Conservation (phyloP, 2,329 filamentous ascomycete species). For the Hymenotorrendiella dingleyae region DNA sequence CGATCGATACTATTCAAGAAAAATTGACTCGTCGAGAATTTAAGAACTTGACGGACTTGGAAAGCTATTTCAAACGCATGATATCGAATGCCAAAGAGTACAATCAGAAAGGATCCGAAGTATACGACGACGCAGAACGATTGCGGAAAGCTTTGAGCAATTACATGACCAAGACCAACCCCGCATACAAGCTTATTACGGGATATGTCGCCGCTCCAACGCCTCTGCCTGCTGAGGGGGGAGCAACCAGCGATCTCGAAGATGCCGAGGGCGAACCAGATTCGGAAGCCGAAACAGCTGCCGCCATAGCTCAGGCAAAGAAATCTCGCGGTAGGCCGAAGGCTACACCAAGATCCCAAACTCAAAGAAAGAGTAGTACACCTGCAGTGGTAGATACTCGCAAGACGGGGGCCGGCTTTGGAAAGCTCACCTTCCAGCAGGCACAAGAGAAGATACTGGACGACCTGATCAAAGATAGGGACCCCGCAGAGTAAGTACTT, state of each 20-base stretch:
- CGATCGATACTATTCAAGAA: constrained; percentile 68
- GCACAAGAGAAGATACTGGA: constrained; percentile 81
- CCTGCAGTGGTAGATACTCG: constrained; percentile 44
- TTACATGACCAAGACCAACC: constrained; percentile 81
- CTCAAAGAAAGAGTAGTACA: constrained; percentile 33
- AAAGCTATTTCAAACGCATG: constrained; percentile 83
- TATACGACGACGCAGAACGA: constrained; percentile 80
- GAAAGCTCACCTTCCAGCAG: constrained; percentile 71
- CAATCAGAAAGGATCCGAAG: constrained; percentile 65
- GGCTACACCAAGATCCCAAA: constrained; percentile 22
- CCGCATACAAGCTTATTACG: constrained; percentile 63
- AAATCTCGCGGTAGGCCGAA: constrained; percentile 22
- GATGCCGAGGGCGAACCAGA: constrained; percentile 31
- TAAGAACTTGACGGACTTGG: constrained; percentile 63
- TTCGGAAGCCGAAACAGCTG: constrained; percentile 28
- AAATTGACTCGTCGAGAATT: constrained; percentile 69
- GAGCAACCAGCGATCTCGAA: constrained; percentile 23
- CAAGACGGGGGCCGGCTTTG: constrained; percentile 55
- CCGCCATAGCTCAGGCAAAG: constrained; percentile 11
- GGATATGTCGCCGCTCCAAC: constrained; percentile 68
- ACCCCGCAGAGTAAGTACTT: constrained; percentile 55
- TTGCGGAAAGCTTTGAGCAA: constrained; percentile 82
- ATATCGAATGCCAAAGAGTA: constrained; percentile 82
- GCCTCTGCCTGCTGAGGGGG: constrained; percentile 52
- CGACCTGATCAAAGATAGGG: constrained; percentile 60